Evolutionary conservation across 2,329 filamentous ascomycete genomes (phyloP).

Genomic region (Tolypocladium ovalisporum): DNA sequence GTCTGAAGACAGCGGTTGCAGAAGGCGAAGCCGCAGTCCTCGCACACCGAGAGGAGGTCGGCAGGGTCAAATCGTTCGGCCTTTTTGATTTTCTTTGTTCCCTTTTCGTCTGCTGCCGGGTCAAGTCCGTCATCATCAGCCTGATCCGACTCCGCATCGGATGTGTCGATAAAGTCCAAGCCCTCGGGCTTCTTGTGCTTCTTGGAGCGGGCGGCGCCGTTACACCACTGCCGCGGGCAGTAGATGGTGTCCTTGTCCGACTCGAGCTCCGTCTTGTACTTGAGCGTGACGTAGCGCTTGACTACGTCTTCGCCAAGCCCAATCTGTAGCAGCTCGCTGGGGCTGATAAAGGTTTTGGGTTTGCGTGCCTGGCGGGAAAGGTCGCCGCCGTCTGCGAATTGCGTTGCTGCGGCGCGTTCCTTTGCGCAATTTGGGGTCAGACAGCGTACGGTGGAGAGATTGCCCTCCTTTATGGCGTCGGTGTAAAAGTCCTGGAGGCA

Average conservation of each 20-base stretch:
- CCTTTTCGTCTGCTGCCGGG: constrained; percentile 11
- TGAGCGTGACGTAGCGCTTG: constrained; percentile 77
- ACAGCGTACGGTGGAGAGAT: constrained; percentile 70
- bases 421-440: constrained; percentile 70
- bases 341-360: constrained; percentile 58
- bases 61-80: constrained; percentile 28
- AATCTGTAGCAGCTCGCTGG: constrained; percentile 74
- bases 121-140: constrained; percentile 32
- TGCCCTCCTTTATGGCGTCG: constrained; percentile 75
- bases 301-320: constrained; percentile 61
- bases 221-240: constrained; percentile 86
- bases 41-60: constrained; percentile 72
- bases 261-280: constrained; percentile 87
- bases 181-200: constrained; percentile 62
- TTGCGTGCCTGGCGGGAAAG: constrained; percentile 29
- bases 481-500: constrained; percentile 89
- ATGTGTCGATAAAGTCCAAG: constrained; percentile 46
- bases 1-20: constrained; percentile 58
- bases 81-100: constrained; percentile 11
- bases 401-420: constrained; percentile 30
- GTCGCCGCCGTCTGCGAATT: constrained; percentile 2
- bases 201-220: constrained; percentile 72
- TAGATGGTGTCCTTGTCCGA: constrained; percentile 87
- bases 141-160: constrained; percentile 41
- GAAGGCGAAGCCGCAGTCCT: constrained; percentile 83